Evolutionary conservation across 169 alveolate species (phyloP).

Genomic region (Eimeria brunetti): DNA sequence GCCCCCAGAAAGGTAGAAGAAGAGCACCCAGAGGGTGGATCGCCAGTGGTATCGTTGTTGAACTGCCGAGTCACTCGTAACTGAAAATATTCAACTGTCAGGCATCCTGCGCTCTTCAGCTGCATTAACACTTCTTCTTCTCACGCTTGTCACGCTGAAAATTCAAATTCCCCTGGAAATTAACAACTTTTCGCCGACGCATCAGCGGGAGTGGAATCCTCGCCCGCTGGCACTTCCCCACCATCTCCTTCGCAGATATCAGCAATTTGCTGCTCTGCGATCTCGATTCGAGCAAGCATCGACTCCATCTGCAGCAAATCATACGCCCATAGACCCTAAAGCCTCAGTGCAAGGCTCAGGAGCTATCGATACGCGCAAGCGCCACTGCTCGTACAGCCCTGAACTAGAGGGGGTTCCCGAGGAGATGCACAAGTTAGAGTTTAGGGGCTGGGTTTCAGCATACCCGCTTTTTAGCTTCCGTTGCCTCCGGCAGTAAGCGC

Average conservation of each 20-base stretch:
- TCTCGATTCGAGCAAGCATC: background rate
- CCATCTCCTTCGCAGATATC: background rate
- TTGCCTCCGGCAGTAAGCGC: slow-evolving; percentile 21
- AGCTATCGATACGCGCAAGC: background rate
- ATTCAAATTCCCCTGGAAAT: background rate
- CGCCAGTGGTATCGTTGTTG: no score
- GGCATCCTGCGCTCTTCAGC: background rate
- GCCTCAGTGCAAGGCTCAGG: no score
- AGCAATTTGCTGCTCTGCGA: background rate
- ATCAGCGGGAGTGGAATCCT: background rate
- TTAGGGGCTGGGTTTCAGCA: background rate
- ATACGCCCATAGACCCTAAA: background rate
- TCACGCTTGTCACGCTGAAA: no score
- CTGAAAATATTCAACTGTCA: background rate
- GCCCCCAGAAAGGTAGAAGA: background rate
- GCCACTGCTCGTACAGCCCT: background rate
- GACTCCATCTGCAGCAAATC: no score
- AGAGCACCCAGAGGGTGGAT: background rate
- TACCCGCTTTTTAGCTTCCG: slow-evolving; percentile 23
- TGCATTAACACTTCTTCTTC: no score
- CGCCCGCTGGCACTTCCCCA: background rate
- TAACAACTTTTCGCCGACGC: background rate
- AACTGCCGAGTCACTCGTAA: no score
- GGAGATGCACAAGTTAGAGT: background rate
- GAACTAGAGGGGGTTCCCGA: background rate